Evolutionary conservation across 2,329 filamentous ascomycete genomes (phyloP), one percentile per base, ranked within the genome.

Genomic region (Exophiala phaeomuriformis): DNA sequence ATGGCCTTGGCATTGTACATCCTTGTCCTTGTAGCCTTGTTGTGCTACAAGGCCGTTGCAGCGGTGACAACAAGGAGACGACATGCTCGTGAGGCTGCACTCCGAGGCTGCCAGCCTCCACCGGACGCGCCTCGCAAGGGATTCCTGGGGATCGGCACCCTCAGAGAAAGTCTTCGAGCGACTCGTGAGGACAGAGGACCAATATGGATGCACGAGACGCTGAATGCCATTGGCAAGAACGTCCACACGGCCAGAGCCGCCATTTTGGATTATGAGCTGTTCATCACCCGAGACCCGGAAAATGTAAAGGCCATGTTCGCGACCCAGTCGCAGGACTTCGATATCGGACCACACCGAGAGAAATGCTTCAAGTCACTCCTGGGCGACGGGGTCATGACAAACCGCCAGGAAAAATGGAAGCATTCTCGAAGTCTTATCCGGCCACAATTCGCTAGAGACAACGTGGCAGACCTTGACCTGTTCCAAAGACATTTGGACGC

Each of bases 371-470:
- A 62, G 41, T 65, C 63, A 3, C 49, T 70, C 40, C 52, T 71
- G 2, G 68, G 68, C 1, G 60, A 61, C 64, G 73, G 75, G n/a
- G 56, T 66, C 4, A 77, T 77, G 69, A 84, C 84, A 2, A 90
- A 86, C 1, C 89, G 95, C 66, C 84, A 85, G 9, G 74, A 82
- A 29, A 71, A 77, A 46, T 95, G 90, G 90, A 85, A 90, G 61
- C 77, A 79, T 52, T 90, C 84, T 47, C 79, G 90, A 19, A 82
- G 87, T 59, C 75, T 95, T 54, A 82, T 95, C 58, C 78, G 89
- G 2, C 89, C 90, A 0, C 88, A 93, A 65, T 95, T 95, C 69
- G 83, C 88, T 65, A 86, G 85, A 63, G 86, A 93, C 64, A 85
- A 90, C n/a, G 80, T 95, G 36, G 86, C 84, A 59, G 88, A 95